Conservation (phyloP, 768 basidiomycete genomes). For the Stropharia rugosoannulata region DNA sequence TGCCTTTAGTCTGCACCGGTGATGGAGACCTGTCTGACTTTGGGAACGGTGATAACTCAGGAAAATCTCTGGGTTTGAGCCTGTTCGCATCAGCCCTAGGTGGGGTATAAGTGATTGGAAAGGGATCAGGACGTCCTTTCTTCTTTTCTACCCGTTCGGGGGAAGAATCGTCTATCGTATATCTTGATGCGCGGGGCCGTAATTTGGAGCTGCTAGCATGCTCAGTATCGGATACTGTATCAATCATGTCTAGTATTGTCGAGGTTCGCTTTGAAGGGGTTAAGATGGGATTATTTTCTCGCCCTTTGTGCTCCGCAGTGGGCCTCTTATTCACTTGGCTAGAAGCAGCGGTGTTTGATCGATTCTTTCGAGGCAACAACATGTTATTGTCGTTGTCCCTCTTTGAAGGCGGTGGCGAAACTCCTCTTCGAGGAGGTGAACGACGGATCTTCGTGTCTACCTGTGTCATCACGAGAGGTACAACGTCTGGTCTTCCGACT, state of each 20-base stretch:
- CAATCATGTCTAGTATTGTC: not conserved
- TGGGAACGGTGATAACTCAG: constrained; percentile 9
- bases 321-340: not conserved
- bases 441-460: too few species aligned
- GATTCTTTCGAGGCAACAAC: not conserved
- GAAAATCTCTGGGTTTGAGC: not conserved
- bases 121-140: constrained; percentile 2
- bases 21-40: not conserved
- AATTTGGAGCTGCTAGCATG: not conserved
- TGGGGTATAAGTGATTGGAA: constrained; percentile 1
- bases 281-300: not conserved
- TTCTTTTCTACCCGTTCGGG: constrained; percentile 3
- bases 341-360: not conserved
- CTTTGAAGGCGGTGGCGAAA: not conserved
- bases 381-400: not conserved
- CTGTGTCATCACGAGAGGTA: too few species aligned
- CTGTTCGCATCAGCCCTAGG: not conserved
- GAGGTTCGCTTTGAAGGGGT: not conserved
- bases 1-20: not conserved
- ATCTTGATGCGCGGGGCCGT: constrained; percentile 5
- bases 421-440: too few species aligned
- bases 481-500: too few species aligned
- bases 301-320: not conserved
- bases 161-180: not conserved
- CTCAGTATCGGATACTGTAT: not conserved